Evolutionary conservation across 164 flowering plant genomes (phyloP).

Genomic region (Amborella trichopoda): DNA sequence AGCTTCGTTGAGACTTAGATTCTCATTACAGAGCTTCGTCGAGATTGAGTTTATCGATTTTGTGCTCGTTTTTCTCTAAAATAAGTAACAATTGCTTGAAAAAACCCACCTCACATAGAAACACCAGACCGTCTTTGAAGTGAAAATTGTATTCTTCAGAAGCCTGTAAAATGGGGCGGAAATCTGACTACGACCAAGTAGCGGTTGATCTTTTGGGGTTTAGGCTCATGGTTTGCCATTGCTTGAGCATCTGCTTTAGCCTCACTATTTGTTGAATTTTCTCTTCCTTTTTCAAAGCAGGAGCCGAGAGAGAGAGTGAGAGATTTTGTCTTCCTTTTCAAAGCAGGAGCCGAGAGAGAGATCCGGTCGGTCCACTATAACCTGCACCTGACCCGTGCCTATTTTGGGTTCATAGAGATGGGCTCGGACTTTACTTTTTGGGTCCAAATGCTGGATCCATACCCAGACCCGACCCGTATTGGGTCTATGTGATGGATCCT

Average conservation of each 20-base stretch:
- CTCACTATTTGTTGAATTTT: constrained; percentile 37
- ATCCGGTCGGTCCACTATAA: too few species aligned
- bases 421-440: too few species aligned
- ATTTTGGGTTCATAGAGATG: too few species aligned
- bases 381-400: too few species aligned
- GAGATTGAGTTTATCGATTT: constrained; percentile 10
- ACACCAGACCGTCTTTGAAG: constrained; percentile 16
- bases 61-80: constrained; percentile 20
- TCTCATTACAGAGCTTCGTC: constrained; percentile 27
- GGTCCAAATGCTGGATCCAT: too few species aligned
- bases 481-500: too few species aligned
- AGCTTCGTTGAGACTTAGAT: too few species aligned
- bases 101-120: constrained; percentile 30
- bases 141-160: constrained; percentile 29
- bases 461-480: too few species aligned
- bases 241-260: constrained; percentile 31
- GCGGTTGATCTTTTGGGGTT: not conserved
- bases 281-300: constrained; percentile 19
- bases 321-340: not conserved
- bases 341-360: not conserved
- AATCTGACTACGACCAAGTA: too few species aligned
- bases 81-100: constrained; percentile 17
- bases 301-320: constrained; percentile 16
- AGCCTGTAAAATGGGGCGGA: constrained; percentile 17
- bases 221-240: constrained; percentile 32